Base-by-base conservation (phyloP, 805 yeast species). In the Jamesozyma spencerorum region DNA sequence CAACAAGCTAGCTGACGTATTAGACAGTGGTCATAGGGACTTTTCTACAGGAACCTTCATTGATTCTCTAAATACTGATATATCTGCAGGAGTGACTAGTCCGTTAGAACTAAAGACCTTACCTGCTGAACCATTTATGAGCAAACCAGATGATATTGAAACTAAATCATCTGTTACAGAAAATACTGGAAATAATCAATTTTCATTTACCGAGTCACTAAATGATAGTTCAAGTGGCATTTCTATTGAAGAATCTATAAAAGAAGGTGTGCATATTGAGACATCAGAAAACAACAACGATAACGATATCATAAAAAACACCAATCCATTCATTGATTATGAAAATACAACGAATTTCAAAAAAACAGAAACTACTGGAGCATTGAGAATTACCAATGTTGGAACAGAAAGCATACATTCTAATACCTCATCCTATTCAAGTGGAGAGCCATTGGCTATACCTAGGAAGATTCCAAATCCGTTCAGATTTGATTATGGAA, bases 171-270 rank as follows among this genome's bases (percentile, higher is more conserved):
- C 12, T 24, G 10, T 17, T 4, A 34, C 18, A 5, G 38, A 35
- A 3, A 20, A 17, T 6, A 13, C 15, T 3, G 20, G 11, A 27
- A 28, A 24, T 27, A 13, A 26, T 3, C 43, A 41, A 14, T 51
- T 51, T 35, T 51, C 55, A 3, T 51, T 49, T 36, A 48, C 53
- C 1, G 41, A 35, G 14, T 48, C 55, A 2, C 34, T 44, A 19
- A 42, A 40, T 35, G 52, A 40, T 17, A 44, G 43, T 11, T 48
- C 55, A 6, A 47, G 47, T 14, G 28, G 14, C 11, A n/a, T 24
- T 12, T 4, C 22, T 3, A 14, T 20, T 20, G 5, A 3, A 4
- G 14, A 5, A 12, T 5, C 18, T 20, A 18, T 24, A 28, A n/a
- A 13, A 28, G 31, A 28, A 28, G 31, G n/a, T 12, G 31, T 13